Conservation (phyloP, 345 rosid genomes). For the Brassica juncea region DNA sequence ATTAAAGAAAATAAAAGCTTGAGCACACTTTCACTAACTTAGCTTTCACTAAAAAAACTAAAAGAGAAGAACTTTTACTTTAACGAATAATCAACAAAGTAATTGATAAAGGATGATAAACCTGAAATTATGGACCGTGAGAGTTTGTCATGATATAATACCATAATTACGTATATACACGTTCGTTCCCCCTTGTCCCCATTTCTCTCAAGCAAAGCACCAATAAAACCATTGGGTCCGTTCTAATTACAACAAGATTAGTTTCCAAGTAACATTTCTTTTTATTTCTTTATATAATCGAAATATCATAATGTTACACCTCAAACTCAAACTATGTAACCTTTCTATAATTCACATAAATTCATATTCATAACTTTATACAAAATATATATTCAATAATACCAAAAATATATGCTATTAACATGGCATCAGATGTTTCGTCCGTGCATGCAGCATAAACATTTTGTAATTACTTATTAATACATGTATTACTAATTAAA, state of each 20-base stretch:
- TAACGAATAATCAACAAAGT: slow-evolving; percentile 28
- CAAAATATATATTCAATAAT: not conserved
- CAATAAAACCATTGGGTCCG: slow-evolving; percentile 4
- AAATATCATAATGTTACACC: not conserved
- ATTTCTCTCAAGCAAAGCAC: slow-evolving; percentile 37
- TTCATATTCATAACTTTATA: not conserved
- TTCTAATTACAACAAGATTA: slow-evolving; percentile 19
- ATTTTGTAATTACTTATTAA: too few species aligned
- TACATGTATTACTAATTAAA: too few species aligned
- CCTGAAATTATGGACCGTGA: slow-evolving; percentile 46
- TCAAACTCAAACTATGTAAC: not conserved
- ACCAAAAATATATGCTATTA: not conserved
- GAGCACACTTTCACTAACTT: slow-evolving; percentile 43
- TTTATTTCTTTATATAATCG: not conserved
- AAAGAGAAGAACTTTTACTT: slow-evolving; percentile 28
- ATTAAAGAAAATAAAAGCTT: slow-evolving; percentile 25
- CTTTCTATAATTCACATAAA: not conserved
- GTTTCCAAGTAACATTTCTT: slow-evolving; percentile 20
- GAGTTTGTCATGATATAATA: slow-evolving; percentile 38
- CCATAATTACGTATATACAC: slow-evolving; percentile 43
- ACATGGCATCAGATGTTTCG: too few species aligned
- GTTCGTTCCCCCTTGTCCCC: slow-evolving; percentile 43
- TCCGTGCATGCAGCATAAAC: too few species aligned
- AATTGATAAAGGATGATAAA: slow-evolving; percentile 15
- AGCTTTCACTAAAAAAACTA: slow-evolving; percentile 28